Evolutionary conservation across 805 yeast species (phyloP), one percentile per base, ranked within the genome.

Genomic region (Kregervanrija delftensis): DNA sequence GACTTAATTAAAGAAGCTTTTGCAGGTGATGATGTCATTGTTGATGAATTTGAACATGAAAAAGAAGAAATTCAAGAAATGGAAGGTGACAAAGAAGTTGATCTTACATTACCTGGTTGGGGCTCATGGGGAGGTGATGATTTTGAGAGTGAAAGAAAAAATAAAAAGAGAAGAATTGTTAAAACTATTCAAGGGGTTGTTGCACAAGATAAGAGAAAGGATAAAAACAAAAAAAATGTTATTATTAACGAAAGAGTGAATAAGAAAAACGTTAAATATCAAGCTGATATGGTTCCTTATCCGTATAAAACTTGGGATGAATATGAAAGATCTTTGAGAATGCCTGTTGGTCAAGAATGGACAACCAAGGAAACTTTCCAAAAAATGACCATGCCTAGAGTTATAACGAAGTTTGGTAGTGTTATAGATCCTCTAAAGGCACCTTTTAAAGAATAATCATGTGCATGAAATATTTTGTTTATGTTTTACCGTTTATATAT

Each of bases 261-360:
- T 65, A 90, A 91, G 69, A 87, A 85, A 73, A 82, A 81, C 58
- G 68, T 79, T 58, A 89, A 87, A 66, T 93, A 87, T 67, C 89
- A 83, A 63, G 84, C 96, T 2, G 74, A 81, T 35, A 79, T 83
- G n/a, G 96, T 93, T 40, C 98, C 98, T 28, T 91, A 82, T 76
- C 97, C 97, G 48, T 93, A 75, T 63, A 97, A 93, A 67, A 83
- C 83, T 48, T 76, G 83, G 61, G 98, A 89, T 61, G 98, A 93
- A 66, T 93, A 93, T 64, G 99, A 93, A 65, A 78, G 96, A 60
- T 81, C 96, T 5, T 71, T 93, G 58, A 77, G 96, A 60, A 83
- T 88, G 88, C 97, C 98, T n/a, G 71, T 93, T 49, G 98, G 98
- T 22, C 95, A 86, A 64, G 96, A 93, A 66, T 93, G 98, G 98